phyloP scores from a whole-genome alignment of 345 rosid genomes.

The Xanthoceras sorbifolium region DNA sequence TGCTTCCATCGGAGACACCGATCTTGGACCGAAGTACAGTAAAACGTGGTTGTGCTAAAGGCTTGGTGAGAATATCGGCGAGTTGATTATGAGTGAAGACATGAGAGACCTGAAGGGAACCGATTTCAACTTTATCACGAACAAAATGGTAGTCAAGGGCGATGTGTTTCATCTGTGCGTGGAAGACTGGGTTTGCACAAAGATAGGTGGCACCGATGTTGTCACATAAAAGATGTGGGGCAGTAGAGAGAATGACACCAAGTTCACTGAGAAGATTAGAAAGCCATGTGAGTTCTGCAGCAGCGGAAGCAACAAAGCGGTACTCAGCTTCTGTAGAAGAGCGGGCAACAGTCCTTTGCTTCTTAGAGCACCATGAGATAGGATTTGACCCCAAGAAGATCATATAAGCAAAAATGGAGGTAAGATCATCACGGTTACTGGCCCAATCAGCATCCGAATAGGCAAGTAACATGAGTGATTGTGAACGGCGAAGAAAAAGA shows the following conservation, averaged over 20 bases:
- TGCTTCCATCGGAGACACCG: not conserved
- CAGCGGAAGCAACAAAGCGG: not conserved
- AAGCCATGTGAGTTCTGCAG: not conserved
- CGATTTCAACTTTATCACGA: not conserved
- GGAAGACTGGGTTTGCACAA: not conserved
- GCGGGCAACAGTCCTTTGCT: not conserved
- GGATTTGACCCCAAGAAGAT: not conserved
- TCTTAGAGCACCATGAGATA: not conserved
- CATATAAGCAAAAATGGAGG: not conserved
- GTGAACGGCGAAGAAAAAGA: not conserved
- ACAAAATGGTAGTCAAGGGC: constrained; percentile 3
- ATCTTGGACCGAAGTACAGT: not conserved
- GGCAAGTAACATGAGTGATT: not conserved
- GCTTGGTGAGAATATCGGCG: not conserved
- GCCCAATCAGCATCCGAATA: not conserved
- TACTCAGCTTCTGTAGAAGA: constrained; percentile 7
- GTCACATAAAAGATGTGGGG: not conserved
- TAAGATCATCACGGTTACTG: not conserved
- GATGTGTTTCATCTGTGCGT: not conserved
- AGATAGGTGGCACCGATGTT: constrained; percentile 11
- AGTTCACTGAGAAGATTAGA: not conserved
- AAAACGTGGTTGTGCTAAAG: not conserved
- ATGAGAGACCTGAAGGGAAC: not conserved
- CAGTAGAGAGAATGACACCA: not conserved
- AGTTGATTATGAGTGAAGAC: not conserved